These are phyloP conservation scores for Uronychia setigera DNA, from an alignment of 73 alveolate species.

Conservation along the genomic window DNA sequence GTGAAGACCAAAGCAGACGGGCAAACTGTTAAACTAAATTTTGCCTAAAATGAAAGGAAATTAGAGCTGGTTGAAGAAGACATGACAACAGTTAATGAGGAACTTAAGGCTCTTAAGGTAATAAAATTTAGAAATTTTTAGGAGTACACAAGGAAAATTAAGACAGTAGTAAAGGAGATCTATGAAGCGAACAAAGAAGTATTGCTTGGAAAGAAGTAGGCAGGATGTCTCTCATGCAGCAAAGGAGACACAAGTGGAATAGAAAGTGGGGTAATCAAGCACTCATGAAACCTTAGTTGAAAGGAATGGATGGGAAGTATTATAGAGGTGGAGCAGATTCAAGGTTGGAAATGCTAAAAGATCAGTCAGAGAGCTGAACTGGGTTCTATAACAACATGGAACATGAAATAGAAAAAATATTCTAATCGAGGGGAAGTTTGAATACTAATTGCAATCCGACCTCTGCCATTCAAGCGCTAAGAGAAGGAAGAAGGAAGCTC, in stretches of 20 bases:
- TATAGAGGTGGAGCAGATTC: neutral
- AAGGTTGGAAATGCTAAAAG: neutral
- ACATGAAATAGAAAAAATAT: neutral
- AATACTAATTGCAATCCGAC: neutral
- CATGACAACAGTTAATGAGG: neutral
- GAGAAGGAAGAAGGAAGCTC: neutral
- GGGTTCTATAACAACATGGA: neutral
- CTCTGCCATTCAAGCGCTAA: neutral
- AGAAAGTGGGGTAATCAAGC: neutral
- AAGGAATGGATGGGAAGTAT: neutral
- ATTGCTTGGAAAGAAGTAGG: neutral
- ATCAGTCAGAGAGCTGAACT: too few relatives aligned
- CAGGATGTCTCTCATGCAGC: neutral
- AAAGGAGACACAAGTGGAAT: neutral
- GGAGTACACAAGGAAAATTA: neutral
- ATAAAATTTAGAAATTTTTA: too few relatives aligned
- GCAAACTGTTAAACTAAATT: neutral
- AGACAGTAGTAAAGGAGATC: neutral
- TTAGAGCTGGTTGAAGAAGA: neutral
- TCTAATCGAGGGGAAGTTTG: neutral
- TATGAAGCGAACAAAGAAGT: neutral
- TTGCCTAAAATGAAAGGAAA: neutral
- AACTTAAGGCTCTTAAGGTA: neutral
- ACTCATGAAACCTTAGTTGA: neutral
- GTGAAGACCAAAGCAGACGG: neutral